Evolutionary conservation across 2,329 filamentous ascomycete genomes (phyloP).

Genomic region (Scopulariopsis brevicaulis): DNA sequence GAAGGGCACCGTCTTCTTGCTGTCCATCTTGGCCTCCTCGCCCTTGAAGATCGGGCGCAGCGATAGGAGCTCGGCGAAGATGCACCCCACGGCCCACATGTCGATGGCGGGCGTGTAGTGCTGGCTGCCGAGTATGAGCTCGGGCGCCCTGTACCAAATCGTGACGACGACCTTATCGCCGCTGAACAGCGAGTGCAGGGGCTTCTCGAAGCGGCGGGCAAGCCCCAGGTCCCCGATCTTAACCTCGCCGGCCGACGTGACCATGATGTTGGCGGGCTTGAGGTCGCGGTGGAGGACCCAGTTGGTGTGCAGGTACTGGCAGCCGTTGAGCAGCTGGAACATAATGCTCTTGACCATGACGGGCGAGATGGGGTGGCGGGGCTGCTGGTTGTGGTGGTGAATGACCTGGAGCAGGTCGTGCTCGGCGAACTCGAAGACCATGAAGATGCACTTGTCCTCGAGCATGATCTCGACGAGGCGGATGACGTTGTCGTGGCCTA

Average conservation of each 20-base stretch:
- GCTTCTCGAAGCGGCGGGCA: constrained; percentile 87
- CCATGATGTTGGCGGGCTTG: constrained; percentile 98
- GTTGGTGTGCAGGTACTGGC: constrained; percentile 88
- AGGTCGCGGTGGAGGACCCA: constrained; percentile 97
- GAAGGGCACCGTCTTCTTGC: constrained; percentile 93
- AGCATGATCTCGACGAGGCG: constrained; percentile 89
- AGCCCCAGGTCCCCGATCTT: constrained; percentile 93
- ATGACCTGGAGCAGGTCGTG: constrained; percentile 97
- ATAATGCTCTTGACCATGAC: constrained; percentile 86
- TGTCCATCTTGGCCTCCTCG: constrained; percentile 98
- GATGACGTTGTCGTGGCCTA: constrained; percentile 82
- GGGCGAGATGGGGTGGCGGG: constrained; percentile 78
- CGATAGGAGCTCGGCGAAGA: constrained; percentile 88
- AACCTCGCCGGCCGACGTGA: constrained; percentile 79
- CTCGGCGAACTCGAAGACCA: constrained; percentile 98
- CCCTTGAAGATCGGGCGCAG: constrained; percentile 95
- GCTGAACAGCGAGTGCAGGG: constrained; percentile 78
- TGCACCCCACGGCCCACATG: constrained; percentile 95
- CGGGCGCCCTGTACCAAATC: constrained; percentile 96
- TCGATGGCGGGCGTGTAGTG: constrained; percentile 97
- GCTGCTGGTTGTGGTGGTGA: constrained; percentile 88
- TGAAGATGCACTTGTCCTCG: constrained; percentile 98
- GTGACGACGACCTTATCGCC: constrained; percentile 98
- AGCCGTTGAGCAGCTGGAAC: constrained; percentile 89
- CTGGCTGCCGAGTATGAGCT: constrained; percentile 81